These are phyloP conservation scores for Euphorbia peplus DNA, from an alignment of 345 rosid species.

Conservation along the genomic window DNA sequence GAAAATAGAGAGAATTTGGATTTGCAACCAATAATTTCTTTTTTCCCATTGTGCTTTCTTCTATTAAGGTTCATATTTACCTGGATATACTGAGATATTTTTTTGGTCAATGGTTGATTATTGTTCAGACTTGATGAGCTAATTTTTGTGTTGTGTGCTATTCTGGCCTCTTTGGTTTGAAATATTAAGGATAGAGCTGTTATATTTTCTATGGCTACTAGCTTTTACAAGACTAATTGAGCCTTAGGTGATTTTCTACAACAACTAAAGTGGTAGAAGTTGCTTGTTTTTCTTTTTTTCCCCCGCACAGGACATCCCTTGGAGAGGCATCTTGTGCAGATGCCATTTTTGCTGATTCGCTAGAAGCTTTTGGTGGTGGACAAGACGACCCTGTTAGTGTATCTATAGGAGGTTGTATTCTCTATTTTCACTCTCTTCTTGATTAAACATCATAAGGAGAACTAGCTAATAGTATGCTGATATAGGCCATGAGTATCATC, in stretches of 20 bases:
- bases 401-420: constrained; percentile 60
- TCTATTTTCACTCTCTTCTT: constrained; percentile 11
- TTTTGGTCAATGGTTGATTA: neutral
- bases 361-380: constrained; percentile 87
- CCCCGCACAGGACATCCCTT: constrained; percentile 53
- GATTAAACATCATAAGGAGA: neutral
- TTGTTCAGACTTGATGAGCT: neutral
- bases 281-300: constrained; percentile 2
- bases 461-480: neutral
- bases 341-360: constrained; percentile 56
- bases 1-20: neutral
- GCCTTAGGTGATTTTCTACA: neutral
- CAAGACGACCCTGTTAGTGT: constrained; percentile 81
- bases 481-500: neutral
- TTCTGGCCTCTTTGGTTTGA: neutral
- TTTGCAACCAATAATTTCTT: neutral
- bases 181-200: neutral
- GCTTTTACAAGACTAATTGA: neutral
- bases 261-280: neutral
- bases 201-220: neutral
- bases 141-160: neutral
- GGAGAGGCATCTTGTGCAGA: constrained; percentile 72
- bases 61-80: neutral
- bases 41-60: neutral
- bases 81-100: neutral